A percentile compares a stretch with the other conserved stretches of the same genome.
phyloP scores from a whole-genome alignment of 495 filamentous ascomycete genomes.

The Talaromyces liani region DNA sequence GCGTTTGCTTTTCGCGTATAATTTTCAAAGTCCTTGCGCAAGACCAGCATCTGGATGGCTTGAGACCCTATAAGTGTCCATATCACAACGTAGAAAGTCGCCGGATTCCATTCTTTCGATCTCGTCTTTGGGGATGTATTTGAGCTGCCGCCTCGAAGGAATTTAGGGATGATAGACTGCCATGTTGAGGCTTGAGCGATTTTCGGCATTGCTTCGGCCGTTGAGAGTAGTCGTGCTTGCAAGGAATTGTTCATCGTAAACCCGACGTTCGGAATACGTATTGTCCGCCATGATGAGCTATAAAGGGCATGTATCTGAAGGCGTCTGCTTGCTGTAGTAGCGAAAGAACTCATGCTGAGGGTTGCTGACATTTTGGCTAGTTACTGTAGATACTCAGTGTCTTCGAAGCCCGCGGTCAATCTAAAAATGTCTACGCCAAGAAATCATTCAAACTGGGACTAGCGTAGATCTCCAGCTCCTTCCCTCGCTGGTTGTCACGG shows the following conservation, averaged over 20 bases:
- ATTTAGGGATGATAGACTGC: slow-evolving; percentile 54
- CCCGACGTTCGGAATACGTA: slow-evolving; percentile 1
- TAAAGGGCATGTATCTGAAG: neutral
- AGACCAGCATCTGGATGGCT: slow-evolving; percentile 79
- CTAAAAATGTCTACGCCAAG: neutral
- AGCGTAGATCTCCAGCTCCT: neutral
- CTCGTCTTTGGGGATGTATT: slow-evolving; percentile 28
- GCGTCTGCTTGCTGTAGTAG: neutral
- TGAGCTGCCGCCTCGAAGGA: slow-evolving; percentile 31
- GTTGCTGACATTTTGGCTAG: neutral
- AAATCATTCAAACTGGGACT: neutral
- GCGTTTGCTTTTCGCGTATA: slow-evolving; percentile 71
- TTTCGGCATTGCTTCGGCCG: slow-evolving; percentile 41
- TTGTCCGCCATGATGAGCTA: neutral
- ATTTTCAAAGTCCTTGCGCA: slow-evolving; percentile 65
- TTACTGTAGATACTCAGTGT: neutral
- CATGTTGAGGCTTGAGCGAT: slow-evolving; percentile 63
- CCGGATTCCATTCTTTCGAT: slow-evolving; percentile 81
- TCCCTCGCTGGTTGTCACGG: slow-evolving; percentile 5
- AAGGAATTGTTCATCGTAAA: slow-evolving; percentile 3
- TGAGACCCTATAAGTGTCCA: slow-evolving; percentile 89
- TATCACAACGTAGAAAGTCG: slow-evolving; percentile 86
- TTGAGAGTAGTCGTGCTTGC: slow-evolving; percentile 18
- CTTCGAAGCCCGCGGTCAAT: neutral
- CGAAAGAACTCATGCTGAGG: neutral